Conservation (phyloP, 2,329 filamentous ascomycete species). For the Dothidotthia symphoricarpi region DNA sequence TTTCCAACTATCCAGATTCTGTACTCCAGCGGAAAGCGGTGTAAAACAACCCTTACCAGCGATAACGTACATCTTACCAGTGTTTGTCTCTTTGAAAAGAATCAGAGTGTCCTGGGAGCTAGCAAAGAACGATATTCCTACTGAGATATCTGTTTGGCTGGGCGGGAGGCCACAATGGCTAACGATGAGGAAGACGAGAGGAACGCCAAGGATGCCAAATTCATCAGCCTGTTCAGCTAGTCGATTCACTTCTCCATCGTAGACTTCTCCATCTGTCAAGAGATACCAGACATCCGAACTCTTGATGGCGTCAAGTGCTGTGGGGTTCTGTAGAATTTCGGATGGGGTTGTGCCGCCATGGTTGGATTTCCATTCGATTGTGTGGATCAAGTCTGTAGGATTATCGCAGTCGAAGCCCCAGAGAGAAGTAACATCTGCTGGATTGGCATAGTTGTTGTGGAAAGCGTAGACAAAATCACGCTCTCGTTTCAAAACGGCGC, state of each 20-base stretch:
- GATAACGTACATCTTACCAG: conserved; percentile 25
- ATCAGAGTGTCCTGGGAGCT: conserved; percentile 30
- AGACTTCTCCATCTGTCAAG: conserved; percentile 35
- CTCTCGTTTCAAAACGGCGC: conserved; percentile 17
- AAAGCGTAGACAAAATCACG: conserved; percentile 19
- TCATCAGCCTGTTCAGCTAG: conserved; percentile 22
- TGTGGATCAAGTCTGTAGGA: conserved; percentile 10
- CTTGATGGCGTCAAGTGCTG: conserved; percentile 19
- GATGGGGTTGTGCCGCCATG: conserved; percentile 21
- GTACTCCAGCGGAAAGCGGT: conserved; percentile 13
- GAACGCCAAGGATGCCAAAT: conserved; percentile 17
- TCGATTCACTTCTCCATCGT: conserved; percentile 16
- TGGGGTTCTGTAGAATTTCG: conserved; percentile 17
- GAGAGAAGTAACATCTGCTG: conserved; percentile 15
- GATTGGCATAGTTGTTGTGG: conserved; percentile 5
- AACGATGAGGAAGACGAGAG: conserved; percentile 28
- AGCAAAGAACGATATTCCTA: conserved; percentile 37
- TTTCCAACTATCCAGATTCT: conserved; percentile 23
- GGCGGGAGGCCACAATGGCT: conserved; percentile 17
- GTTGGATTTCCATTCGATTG: conserved; percentile 12
- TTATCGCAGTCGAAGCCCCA: conserved; percentile 22
- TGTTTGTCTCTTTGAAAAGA: conserved; percentile 30
- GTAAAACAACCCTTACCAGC: conserved; percentile 36
- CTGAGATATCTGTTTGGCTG: conserved; percentile 28
- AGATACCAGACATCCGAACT: conserved; percentile 34